Evolutionary conservation across 306 rosid species (phyloP).

Genomic region (Cucurbita argyrosperma): DNA sequence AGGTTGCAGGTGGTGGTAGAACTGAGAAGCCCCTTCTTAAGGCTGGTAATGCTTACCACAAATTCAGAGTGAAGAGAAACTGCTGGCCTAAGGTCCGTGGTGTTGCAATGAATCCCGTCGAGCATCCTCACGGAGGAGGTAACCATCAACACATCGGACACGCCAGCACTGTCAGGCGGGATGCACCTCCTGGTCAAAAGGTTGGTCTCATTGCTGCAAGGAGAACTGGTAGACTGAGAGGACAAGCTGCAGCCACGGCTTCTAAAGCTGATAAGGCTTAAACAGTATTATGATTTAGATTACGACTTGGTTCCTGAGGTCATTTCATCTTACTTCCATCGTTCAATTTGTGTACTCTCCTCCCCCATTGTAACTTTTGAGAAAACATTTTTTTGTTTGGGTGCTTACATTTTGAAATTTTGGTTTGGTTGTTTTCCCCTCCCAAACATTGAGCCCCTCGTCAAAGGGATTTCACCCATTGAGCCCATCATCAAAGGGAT

Average conservation of each 20-base stretch:
- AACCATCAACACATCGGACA: slow-evolving; percentile 85
- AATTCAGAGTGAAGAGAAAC: slow-evolving; percentile 67
- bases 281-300: background rate
- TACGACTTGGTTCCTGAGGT: background rate
- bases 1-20: slow-evolving; percentile 83
- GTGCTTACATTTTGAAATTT: background rate
- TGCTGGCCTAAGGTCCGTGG: slow-evolving; percentile 94
- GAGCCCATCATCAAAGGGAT: too few species aligned
- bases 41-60: slow-evolving; percentile 80
- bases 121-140: slow-evolving; percentile 95
- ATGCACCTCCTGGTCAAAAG: slow-evolving; percentile 78
- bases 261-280: slow-evolving; percentile 53
- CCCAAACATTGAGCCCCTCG: too few species aligned
- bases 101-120: slow-evolving; percentile 90
- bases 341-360: background rate
- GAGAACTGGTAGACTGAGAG: slow-evolving; percentile 72
- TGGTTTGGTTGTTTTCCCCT: background rate
- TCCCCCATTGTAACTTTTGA: background rate
- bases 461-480: too few species aligned
- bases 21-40: slow-evolving; percentile 68
- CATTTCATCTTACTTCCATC: background rate
- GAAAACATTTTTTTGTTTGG: background rate
- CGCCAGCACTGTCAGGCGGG: slow-evolving; percentile 62
- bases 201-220: slow-evolving; percentile 78
- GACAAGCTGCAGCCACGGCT: slow-evolving; percentile 72